Evolutionary conservation across 257 asterid genomes (phyloP).

Genomic region (Lycium barbarum): DNA sequence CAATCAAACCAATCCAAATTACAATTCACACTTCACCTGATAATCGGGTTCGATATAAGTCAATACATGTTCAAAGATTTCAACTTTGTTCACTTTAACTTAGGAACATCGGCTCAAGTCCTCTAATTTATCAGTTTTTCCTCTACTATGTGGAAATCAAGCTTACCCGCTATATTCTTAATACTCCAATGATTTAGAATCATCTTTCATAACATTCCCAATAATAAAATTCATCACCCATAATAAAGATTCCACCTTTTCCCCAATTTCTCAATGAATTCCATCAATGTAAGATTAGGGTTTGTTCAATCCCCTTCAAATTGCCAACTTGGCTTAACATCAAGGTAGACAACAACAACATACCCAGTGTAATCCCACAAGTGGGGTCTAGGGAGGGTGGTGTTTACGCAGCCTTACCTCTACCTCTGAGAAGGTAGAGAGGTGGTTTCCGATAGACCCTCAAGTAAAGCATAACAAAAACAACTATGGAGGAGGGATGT

Average conservation of each 20-base stretch:
- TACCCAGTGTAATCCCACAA: no score
- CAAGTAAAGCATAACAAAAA: no score
- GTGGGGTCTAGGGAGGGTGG: no score
- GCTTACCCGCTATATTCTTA: not conserved
- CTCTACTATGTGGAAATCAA: not conserved
- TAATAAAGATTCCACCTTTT: not conserved
- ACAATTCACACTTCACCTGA: not conserved
- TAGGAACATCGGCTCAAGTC: not conserved
- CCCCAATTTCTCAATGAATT: not conserved
- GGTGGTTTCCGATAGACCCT: no score
- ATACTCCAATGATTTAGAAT: not conserved
- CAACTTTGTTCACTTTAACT: not conserved
- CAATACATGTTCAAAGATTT: not conserved
- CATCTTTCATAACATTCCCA: not conserved
- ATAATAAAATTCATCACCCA: not conserved
- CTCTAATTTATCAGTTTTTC: not conserved
- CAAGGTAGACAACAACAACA: not conserved
- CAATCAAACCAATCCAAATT: not conserved
- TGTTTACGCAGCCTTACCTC: no score
- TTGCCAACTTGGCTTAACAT: not conserved
- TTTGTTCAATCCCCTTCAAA: not conserved
- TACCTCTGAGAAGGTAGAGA: no score
- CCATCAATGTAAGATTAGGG: not conserved
- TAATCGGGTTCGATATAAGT: not conserved
- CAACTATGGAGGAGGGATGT: no score